Conservation (phyloP, 179 eudicot species). For the Dionaea muscipula region DNA sequence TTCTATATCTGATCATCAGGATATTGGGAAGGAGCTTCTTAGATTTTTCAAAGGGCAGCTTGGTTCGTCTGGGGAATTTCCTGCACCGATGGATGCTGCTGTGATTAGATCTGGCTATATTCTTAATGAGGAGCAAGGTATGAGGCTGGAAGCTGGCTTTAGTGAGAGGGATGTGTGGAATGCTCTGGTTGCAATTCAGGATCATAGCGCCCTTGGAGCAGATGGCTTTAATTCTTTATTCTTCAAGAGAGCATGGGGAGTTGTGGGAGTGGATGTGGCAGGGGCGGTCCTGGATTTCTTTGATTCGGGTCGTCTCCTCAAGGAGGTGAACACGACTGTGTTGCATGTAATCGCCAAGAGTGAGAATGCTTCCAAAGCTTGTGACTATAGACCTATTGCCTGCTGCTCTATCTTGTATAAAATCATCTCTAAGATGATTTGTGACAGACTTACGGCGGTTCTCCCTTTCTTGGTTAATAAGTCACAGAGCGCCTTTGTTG, state of each 20-base stretch:
- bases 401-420: not conserved
- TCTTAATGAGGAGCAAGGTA: too few species aligned
- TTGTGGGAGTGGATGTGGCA: not conserved
- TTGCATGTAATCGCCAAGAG: not conserved
- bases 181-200: not conserved
- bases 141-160: too few species aligned
- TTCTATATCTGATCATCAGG: too few species aligned
- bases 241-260: not conserved
- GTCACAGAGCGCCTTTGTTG: not conserved
- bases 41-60: too few species aligned
- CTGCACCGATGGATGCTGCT: too few species aligned
- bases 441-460: not conserved
- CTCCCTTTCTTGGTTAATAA: not conserved
- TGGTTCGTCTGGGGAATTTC: too few species aligned
- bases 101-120: too few species aligned
- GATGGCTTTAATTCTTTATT: not conserved
- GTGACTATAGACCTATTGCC: not conserved
- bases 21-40: too few species aligned
- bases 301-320: not conserved
- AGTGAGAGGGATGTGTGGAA: not conserved
- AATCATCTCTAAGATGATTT: not conserved
- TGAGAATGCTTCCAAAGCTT: not conserved
- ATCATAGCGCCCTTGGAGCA: not conserved
- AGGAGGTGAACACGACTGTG: not conserved
- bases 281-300: not conserved